Evolutionary conservation across 2,329 filamentous ascomycete genomes (phyloP).

Genomic region (Cladosporium velox): DNA sequence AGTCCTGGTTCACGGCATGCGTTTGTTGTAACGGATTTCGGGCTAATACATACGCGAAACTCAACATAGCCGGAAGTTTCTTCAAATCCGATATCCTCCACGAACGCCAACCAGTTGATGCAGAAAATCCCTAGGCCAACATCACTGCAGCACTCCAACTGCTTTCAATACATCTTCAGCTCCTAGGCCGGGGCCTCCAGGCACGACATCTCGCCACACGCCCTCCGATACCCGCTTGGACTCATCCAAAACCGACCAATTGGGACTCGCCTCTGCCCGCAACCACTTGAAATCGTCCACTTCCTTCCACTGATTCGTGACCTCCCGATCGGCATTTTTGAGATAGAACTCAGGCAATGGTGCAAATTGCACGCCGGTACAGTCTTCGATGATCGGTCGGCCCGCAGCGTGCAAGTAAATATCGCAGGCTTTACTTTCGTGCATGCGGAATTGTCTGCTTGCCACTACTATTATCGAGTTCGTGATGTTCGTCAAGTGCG

Average conservation of each 20-base stretch:
- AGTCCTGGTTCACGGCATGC: not conserved
- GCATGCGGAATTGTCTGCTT: conserved; percentile 88
- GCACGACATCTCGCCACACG: conserved; percentile 70
- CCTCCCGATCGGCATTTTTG: conserved; percentile 31
- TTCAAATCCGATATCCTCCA: not conserved
- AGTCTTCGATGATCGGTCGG: conserved; percentile 93
- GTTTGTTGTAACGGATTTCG: not conserved
- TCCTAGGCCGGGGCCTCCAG: conserved; percentile 62
- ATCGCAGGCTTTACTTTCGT: conserved; percentile 77
- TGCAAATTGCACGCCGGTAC: conserved; percentile 74
- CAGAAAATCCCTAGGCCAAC: not conserved
- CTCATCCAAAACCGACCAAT: conserved; percentile 72
- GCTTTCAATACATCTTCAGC: conserved; percentile 65
- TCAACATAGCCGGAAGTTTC: not conserved
- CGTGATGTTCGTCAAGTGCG: conserved; percentile 75
- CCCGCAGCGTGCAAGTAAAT: conserved; percentile 81
- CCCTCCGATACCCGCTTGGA: conserved; percentile 55
- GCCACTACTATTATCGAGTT: conserved; percentile 76
- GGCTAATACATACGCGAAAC: not conserved
- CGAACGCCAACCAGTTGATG: not conserved
- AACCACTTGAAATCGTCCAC: conserved; percentile 99
- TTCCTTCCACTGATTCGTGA: conserved; percentile 76
- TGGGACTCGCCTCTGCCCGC: conserved; percentile 79
- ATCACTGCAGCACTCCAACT: conserved; percentile 23
- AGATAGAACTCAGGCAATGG: conserved; percentile 66